Base-by-base conservation (phyloP, 1,139 yeast species). In the Protomyces inouyei region DNA sequence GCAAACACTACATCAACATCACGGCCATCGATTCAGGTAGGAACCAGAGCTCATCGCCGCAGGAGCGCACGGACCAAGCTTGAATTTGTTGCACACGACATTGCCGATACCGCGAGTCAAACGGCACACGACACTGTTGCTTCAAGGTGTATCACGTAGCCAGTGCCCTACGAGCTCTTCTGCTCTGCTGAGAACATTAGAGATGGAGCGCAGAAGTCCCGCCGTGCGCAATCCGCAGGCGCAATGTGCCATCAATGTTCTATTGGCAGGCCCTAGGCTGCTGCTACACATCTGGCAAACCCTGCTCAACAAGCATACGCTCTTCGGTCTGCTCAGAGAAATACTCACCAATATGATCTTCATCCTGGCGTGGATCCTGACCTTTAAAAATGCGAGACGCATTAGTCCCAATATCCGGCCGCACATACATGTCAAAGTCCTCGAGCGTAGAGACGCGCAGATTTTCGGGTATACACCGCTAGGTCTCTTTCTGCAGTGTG, bases 351-450 rank as follows among this genome's bases (percentile, higher is more conserved):
- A 83, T 72, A 84, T 84, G 72, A 72, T 79, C 4, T 86, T 85
- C 0, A 79, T 85, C 1, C 76, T 83, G 57, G 69, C 80, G 37
- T 85, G 90, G 90, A 74, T 85, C 55, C 67, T 76, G 60, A 79
- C 84, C 18, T 86, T 85, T 74, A 83, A 84, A 71, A 80, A 85
- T 69, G 87, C 88, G 1, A 83, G 83, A 3, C 65, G 78, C 10
- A 84, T 86, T 23, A 90, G 90, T 2, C 78, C 76, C 25, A 74
- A 75, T 5, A 76, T 80, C 67, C 77, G 89, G 66, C 91, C 90
- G 0, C 69, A 70, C 0, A 85, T 86, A 61, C 80, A 81, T 69
- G 85, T 82, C 60, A 74, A 78, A 65, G 71, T 83, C 28, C 79
- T 82, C 10, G 77, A 75, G 68, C 73, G 76, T 55, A 65, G 77